Evolutionary conservation across 306 rosid genomes (phyloP).

Genomic region (Citrullus colocynthis): DNA sequence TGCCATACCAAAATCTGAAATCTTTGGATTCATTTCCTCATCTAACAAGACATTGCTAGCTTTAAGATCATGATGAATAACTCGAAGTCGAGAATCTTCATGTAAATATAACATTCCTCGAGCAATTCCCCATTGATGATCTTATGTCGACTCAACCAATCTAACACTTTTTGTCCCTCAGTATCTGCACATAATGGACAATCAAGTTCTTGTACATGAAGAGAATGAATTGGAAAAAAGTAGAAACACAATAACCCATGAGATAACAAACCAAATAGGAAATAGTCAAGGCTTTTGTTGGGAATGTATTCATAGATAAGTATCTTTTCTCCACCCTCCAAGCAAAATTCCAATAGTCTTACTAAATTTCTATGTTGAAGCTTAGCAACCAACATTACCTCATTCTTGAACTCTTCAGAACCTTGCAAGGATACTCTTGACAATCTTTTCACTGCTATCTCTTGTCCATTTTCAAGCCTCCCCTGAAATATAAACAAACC

Average conservation of each 20-base stretch:
- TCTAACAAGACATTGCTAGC: slow-evolving; percentile 31
- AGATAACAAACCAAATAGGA: slow-evolving; percentile 36
- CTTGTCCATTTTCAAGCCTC: slow-evolving; percentile 27
- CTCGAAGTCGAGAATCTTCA: slow-evolving; percentile 21
- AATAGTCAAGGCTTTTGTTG: slow-evolving; percentile 47
- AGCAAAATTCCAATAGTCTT: slow-evolving; percentile 46
- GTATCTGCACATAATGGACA: slow-evolving; percentile 9
- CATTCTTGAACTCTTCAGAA: slow-evolving; percentile 47
- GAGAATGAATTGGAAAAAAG: not conserved
- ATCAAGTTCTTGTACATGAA: not conserved
- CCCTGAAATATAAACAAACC: slow-evolving; percentile 25
- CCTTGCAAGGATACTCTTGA: slow-evolving; percentile 45
- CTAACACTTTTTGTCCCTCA: slow-evolving; percentile 3
- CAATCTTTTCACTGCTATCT: slow-evolving; percentile 56
- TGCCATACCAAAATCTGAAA: slow-evolving; percentile 34
- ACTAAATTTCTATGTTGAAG: slow-evolving; percentile 73
- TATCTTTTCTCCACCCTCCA: slow-evolving; percentile 34
- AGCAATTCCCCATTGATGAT: slow-evolving; percentile 28
- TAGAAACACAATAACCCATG: too few species aligned
- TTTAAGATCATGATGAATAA: slow-evolving; percentile 30
- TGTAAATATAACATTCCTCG: slow-evolving; percentile 25
- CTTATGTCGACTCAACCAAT: slow-evolving; percentile 27
- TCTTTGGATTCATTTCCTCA: slow-evolving; percentile 23
- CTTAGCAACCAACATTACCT: slow-evolving; percentile 44
- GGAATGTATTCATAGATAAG: slow-evolving; percentile 61